Conservation (phyloP, 192 early-diverging fungal species). For the Backusella macrospora region DNA sequence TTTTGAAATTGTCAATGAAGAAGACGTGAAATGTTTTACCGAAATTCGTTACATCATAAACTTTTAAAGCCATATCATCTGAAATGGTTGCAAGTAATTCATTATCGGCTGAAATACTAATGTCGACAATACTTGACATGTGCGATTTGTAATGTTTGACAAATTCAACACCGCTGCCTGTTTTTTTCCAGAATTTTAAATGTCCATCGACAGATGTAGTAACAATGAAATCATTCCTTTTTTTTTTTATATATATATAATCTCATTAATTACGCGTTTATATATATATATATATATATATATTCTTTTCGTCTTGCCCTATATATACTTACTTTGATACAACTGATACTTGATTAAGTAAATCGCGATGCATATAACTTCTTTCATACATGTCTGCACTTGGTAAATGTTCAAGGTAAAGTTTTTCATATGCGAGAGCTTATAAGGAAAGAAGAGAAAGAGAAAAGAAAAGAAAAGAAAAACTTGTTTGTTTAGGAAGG, state of each 20-base stretch:
- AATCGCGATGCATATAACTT: conserved; percentile 95
- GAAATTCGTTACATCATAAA: conserved; percentile 97
- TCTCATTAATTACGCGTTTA: neutral
- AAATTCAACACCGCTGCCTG: conserved; percentile 91
- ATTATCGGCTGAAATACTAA: conserved; percentile 73
- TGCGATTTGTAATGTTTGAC: conserved; percentile 97
- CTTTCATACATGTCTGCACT: conserved; percentile 89
- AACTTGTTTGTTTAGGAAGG: neutral
- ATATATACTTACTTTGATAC: conserved; percentile 54
- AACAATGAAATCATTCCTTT: conserved; percentile 85
- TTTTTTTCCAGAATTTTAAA: conserved; percentile 99
- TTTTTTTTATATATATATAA: conserved; percentile 20
- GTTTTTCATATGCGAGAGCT: conserved; percentile 69
- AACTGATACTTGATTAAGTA: conserved; percentile 75
- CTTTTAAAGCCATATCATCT: conserved; percentile 84
- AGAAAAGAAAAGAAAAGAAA: neutral
- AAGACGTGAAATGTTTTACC: too few relatives aligned
- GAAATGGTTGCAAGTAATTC: conserved; percentile 80
- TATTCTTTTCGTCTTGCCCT: neutral
- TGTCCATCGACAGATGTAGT: conserved; percentile 96
- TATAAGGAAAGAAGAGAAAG: neutral
- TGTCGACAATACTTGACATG: conserved; percentile 59
- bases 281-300: neutral
- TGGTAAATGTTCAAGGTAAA: conserved; percentile 85
- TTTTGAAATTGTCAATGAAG: too few relatives aligned